Percentiles rank a stretch among this genome's conserved stretches.
These are phyloP conservation scores for Gastrodia elata DNA, from an alignment of 106 monocot genomes.

Conservation along the genomic window DNA sequence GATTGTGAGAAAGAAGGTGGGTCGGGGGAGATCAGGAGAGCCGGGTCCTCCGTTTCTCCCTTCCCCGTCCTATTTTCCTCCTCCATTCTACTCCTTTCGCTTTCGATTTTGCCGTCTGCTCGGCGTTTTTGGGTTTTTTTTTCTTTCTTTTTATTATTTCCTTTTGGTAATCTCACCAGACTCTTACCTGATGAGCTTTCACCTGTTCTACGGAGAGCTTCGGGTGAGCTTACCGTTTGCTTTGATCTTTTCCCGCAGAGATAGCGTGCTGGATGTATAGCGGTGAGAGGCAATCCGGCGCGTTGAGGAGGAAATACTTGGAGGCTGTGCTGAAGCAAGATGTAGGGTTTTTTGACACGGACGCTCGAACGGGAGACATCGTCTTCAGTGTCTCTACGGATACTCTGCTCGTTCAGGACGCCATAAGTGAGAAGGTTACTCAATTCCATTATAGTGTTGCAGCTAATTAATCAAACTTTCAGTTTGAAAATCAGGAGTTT, in stretches of 20 bases:
- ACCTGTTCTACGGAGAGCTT: background rate
- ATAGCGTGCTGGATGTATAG: slow-evolving; percentile 99
- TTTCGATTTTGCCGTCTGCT: slow-evolving; percentile 8
- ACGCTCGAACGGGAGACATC: slow-evolving; percentile 91
- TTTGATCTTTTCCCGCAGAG: slow-evolving; percentile 32
- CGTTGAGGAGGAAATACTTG: slow-evolving; percentile 65
- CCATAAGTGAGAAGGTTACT: slow-evolving; percentile 95
- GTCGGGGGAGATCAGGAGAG: background rate
- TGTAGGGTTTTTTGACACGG: slow-evolving; percentile 98
- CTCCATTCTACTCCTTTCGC: slow-evolving; percentile 1
- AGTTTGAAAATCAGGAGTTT: background rate
- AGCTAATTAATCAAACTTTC: background rate
- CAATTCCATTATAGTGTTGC: background rate
- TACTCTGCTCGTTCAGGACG: slow-evolving; percentile 94
- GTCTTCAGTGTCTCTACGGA: slow-evolving; percentile 97
- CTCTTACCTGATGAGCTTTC: background rate
- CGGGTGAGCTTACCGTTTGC: background rate
- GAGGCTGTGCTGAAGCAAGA: slow-evolving; percentile 90
- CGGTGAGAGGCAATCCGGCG: slow-evolving; percentile 86
- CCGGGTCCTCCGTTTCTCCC: slow-evolving; percentile 9
- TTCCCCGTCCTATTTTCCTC: background rate
- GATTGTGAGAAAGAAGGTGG: slow-evolving; percentile 6
- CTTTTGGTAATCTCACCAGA: slow-evolving; percentile 10
- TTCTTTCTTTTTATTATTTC: slow-evolving; percentile 4
- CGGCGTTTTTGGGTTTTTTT: slow-evolving; percentile 5